Percentiles rank a stretch among this genome's conserved stretches.
Evolutionary conservation across 495 filamentous ascomycete genomes (phyloP).

Genomic region (Lophium mytilinum): DNA sequence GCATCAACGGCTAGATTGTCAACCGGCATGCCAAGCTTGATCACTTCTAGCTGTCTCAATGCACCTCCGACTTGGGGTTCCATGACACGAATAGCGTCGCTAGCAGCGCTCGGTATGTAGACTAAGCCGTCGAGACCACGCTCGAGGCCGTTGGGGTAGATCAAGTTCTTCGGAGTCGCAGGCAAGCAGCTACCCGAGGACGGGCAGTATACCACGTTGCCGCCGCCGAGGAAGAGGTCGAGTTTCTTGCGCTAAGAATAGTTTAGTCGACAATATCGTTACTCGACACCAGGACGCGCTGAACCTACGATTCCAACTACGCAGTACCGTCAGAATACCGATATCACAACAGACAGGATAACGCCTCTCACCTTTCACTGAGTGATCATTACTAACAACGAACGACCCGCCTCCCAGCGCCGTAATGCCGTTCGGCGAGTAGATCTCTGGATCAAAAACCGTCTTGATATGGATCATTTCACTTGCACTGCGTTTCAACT

Average conservation of each 20-base stretch:
- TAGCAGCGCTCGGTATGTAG: constrained; percentile 30
- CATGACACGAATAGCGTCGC: constrained; percentile 28
- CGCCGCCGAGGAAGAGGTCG: constrained; percentile 22
- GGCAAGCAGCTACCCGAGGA: constrained; percentile 28
- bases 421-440: too few relatives aligned
- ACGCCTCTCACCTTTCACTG: too few relatives aligned
- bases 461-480: too few relatives aligned
- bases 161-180: constrained; percentile 16
- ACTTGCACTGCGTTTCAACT: too few relatives aligned
- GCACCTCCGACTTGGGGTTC: constrained; percentile 14
- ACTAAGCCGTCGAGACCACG: constrained; percentile 26
- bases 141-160: constrained; percentile 33
- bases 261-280: constrained; percentile 29
- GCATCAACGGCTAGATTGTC: constrained; percentile 38
- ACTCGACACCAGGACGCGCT: too few relatives aligned
- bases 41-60: constrained; percentile 22
- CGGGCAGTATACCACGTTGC: constrained; percentile 18
- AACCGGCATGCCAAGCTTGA: constrained; percentile 27
- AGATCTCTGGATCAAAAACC: too few relatives aligned
- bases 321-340: too few relatives aligned
- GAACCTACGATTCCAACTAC: too few relatives aligned
- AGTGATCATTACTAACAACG: too few relatives aligned
- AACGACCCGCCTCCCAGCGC: too few relatives aligned
- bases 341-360: too few relatives aligned
- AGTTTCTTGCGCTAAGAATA: constrained; percentile 19